A percentile compares a stretch with the other conserved stretches of the same genome.
These are phyloP conservation scores for Podila minutissima DNA, from an alignment of 192 early-diverging fungal genomes.

Conservation along the genomic window DNA sequence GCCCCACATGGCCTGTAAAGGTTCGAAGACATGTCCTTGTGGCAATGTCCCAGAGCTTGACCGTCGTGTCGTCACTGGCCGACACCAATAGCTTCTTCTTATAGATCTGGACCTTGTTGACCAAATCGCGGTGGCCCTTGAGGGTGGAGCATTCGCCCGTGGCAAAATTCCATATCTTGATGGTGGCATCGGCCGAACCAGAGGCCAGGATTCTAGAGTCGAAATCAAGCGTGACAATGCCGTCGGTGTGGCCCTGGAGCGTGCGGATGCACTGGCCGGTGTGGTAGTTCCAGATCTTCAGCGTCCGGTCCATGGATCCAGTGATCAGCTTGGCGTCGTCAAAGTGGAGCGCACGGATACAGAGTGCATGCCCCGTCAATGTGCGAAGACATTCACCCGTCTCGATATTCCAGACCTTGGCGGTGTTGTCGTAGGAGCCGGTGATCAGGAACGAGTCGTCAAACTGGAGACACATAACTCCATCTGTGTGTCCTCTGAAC, in stretches of 20 bases:
- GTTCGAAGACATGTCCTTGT: constrained; percentile 73
- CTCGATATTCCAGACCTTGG: constrained; percentile 90
- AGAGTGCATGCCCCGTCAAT: constrained; percentile 85
- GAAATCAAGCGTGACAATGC: constrained; percentile 89
- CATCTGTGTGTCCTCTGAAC: constrained; percentile 87
- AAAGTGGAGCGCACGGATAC: constrained; percentile 91
- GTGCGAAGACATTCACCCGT: constrained; percentile 82
- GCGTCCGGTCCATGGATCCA: constrained; percentile 91
- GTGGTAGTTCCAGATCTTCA: constrained; percentile 94
- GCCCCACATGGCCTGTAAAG: constrained; percentile 78
- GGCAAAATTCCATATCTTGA: constrained; percentile 88
- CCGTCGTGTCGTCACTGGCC: constrained; percentile 89
- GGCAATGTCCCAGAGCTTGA: constrained; percentile 86
- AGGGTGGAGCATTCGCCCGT: constrained; percentile 76
- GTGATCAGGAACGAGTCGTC: constrained; percentile 87
- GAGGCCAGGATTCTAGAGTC: constrained; percentile 79
- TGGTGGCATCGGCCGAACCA: constrained; percentile 85
- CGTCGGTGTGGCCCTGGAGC: constrained; percentile 79
- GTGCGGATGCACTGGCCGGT: constrained; percentile 89
- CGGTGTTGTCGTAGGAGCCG: constrained; percentile 88
- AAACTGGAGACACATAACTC: constrained; percentile 91
- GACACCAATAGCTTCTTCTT: constrained; percentile 76
- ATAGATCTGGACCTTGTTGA: constrained; percentile 89
- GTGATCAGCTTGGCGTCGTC: constrained; percentile 95
- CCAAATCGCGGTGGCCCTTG: constrained; percentile 89